Percentiles rank a stretch among this genome's conserved stretches.
Conservation (phyloP, 179 eudicot genomes). For the Sideroxylon spinosum region DNA sequence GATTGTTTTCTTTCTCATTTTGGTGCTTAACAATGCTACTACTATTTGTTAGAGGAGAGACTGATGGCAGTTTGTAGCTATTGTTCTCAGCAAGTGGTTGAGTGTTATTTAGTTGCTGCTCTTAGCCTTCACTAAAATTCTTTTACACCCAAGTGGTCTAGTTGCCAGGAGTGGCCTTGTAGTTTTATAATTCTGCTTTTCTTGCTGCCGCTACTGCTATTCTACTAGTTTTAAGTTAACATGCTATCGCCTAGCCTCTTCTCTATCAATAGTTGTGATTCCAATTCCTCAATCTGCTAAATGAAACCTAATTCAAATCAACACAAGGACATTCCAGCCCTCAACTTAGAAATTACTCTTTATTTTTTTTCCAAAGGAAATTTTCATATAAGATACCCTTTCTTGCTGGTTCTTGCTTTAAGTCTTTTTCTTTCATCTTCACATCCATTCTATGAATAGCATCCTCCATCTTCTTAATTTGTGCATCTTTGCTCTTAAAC, state of each 20-base stretch:
- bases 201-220: conserved; percentile 51
- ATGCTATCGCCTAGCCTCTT: conserved; percentile 81
- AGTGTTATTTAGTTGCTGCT: too few relatives aligned
- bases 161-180: too few relatives aligned
- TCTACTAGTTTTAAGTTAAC: conserved; percentile 79
- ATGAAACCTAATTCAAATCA: not conserved
- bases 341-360: too few relatives aligned
- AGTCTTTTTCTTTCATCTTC: too few relatives aligned
- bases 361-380: too few relatives aligned
- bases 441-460: too few relatives aligned
- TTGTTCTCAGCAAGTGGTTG: conserved; percentile 35
- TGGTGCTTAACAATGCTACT: conserved; percentile 24
- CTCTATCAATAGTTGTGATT: conserved; percentile 79
- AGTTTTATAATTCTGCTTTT: too few relatives aligned
- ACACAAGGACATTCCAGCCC: too few relatives aligned
- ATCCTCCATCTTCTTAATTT: conserved; percentile 68
- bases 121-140: too few relatives aligned
- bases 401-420: too few relatives aligned
- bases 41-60: conserved; percentile 25
- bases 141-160: too few relatives aligned
- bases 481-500: conserved; percentile 65
- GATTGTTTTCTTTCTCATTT: conserved; percentile 81
- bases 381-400: too few relatives aligned
- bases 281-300: conserved; percentile 79
- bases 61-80: conserved; percentile 32